These are phyloP conservation scores for Sanghuangporus sanghuang DNA, from an alignment of 1,284 basidiomycete species.

Conservation along the genomic window DNA sequence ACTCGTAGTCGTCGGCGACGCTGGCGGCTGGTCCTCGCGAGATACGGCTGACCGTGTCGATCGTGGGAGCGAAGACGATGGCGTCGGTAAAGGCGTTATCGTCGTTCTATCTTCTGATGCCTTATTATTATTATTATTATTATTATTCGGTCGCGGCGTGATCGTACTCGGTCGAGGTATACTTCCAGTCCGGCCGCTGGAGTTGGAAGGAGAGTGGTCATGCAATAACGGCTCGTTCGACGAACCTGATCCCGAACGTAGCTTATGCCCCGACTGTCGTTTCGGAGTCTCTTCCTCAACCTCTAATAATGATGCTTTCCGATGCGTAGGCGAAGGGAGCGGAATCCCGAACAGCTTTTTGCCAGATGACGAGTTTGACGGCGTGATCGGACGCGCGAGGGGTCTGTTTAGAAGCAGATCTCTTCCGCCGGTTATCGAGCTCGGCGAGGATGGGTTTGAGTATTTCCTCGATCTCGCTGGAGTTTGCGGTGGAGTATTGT, in stretches of 20 bases:
- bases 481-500: constrained; percentile 14
- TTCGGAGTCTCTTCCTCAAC: neutral
- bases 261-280: constrained; percentile 2
- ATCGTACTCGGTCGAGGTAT: neutral
- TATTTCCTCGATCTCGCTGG: constrained; percentile 27
- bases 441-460: constrained; percentile 29
- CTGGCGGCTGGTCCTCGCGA: neutral
- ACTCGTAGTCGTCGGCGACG: neutral
- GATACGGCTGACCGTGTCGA: constrained; percentile 1
- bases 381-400: constrained; percentile 28
- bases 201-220: constrained; percentile 1
- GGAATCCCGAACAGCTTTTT: constrained; percentile 12
- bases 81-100: neutral
- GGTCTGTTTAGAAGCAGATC: constrained; percentile 28
- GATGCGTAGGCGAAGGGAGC: constrained; percentile 1
- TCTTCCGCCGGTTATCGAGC: constrained; percentile 23
- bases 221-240: constrained; percentile 16
- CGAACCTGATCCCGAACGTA: constrained; percentile 13
- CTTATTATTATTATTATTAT: neutral
- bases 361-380: constrained; percentile 24
- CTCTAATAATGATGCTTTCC: neutral
- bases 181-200: neutral
- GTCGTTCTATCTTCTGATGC: neutral
- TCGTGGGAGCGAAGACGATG: neutral
- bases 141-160: neutral